phyloP scores from a whole-genome alignment of 352 stramenopile species.

The Pythium coloratum region DNA sequence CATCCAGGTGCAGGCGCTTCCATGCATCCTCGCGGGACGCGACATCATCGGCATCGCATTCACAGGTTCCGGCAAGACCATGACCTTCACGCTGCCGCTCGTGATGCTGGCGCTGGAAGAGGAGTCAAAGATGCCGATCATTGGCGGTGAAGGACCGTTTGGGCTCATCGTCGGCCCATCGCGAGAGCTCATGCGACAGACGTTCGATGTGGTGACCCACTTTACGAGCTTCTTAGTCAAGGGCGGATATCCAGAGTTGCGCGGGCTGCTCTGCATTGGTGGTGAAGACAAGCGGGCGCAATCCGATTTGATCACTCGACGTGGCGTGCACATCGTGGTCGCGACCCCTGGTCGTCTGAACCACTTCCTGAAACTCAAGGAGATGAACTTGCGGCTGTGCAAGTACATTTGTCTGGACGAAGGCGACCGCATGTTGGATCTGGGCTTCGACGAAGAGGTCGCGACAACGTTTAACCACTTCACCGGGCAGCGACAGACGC shows the following conservation, averaged over 20 bases:
- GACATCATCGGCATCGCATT: slow-evolving; percentile 99
- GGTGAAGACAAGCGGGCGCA: slow-evolving; percentile 94
- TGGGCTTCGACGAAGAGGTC: slow-evolving; percentile 93
- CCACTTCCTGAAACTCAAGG: slow-evolving; percentile 95
- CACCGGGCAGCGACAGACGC: slow-evolving; percentile 94
- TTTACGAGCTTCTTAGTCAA: slow-evolving; percentile 86
- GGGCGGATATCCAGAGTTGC: slow-evolving; percentile 80
- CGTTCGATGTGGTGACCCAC: slow-evolving; percentile 95
- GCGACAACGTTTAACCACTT: slow-evolving; percentile 99
- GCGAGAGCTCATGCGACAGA: slow-evolving; percentile 97
- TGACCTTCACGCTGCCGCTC: slow-evolving; percentile 97
- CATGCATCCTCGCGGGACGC: slow-evolving; percentile 94
- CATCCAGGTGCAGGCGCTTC: slow-evolving; percentile 98
- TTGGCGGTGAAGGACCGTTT: slow-evolving; percentile 94
- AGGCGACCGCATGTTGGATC: slow-evolving; percentile 97
- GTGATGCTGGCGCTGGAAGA: slow-evolving; percentile 97
- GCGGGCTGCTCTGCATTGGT: slow-evolving; percentile 94
- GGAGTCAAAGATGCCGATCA: slow-evolving; percentile 94
- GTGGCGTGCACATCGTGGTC: slow-evolving; percentile 96
- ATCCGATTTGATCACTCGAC: slow-evolving; percentile 80
- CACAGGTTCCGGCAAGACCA: slow-evolving; percentile 98
- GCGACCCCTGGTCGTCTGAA: slow-evolving; percentile 96
- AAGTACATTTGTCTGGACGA: slow-evolving; percentile 99
- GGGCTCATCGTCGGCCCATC: slow-evolving; percentile 97
- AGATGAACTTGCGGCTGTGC: slow-evolving; percentile 94